Base-by-base conservation (phyloP, 2,329 filamentous ascomycete species). In the Diaporthe aspalathi region DNA sequence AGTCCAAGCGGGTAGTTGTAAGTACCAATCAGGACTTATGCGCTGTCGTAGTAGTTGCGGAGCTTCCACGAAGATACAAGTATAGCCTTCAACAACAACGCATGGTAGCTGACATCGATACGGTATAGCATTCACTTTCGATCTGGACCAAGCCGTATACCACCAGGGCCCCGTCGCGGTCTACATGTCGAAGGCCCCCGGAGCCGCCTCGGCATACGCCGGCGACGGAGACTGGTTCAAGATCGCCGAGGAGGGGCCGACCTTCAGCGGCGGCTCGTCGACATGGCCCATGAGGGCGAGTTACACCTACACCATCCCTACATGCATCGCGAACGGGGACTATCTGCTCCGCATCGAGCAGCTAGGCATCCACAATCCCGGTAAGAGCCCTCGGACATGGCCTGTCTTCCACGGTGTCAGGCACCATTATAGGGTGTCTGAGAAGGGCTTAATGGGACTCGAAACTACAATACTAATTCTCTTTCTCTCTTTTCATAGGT, bases 311-410 rank as follows among this genome's bases (percentile, higher is more conserved):
- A 71, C 4, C 45, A 38, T 71, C 29, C 69, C 69, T 9, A 71
- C 62, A 2, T 71, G 69, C 43, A 67, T 71, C 32, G n/a, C 69
- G 32, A 9, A 68, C 38, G 69, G 69, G 27, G 69, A 71, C 45
- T 71, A 71, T 45, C 69, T 71, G 50, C 63, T 71, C 53, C 35
- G 69, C 32, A 62, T 71, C 50, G 60, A 71, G 70, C 83, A 88
- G 67, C 85, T 92, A 66, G 90, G 87, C 29, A 87, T 92, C 66
- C 90, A 92, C 82, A 85, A 86, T 73, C 83, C 83, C 1, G 82
- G 83, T 5, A 38, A 38, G 35, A 38, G 35, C 35, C 35, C 35
- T 38, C 35, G 9, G 35, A 38, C 35, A 12, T 12, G 6, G 9
- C 35, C 5, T 8, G 6, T 38, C 11, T 12, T 38, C 2, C 35